Evolutionary conservation across 495 filamentous ascomycete genomes (phyloP).

Genomic region (Symbiotaphrina buchneri): DNA sequence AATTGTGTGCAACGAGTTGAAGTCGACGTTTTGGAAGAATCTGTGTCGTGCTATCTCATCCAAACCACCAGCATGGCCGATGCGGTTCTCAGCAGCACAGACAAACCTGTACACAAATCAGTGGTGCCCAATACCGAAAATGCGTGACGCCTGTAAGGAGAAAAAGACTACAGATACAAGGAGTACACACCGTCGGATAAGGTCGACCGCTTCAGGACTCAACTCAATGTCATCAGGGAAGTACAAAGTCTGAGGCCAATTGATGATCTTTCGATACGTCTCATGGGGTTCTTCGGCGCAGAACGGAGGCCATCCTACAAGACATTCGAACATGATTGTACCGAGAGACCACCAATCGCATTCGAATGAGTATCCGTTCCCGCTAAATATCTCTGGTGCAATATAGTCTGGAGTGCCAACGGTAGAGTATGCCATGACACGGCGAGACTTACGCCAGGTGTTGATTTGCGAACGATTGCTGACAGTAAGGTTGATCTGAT

Average conservation of each 20-base stretch:
- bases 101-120: slow-evolving; percentile 69
- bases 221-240: slow-evolving; percentile 90
- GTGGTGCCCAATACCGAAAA: no score
- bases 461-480: slow-evolving; percentile 94
- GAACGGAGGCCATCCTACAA: slow-evolving; percentile 98
- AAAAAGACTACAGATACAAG: no score
- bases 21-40: slow-evolving; percentile 92
- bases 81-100: slow-evolving; percentile 73
- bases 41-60: slow-evolving; percentile 80
- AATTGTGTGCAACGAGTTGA: slow-evolving; percentile 75
- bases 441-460: slow-evolving; percentile 89
- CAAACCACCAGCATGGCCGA: slow-evolving; percentile 59
- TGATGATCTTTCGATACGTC: slow-evolving; percentile 97
- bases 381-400: slow-evolving; percentile 92
- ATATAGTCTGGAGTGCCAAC: slow-evolving; percentile 98
- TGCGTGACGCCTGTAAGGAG: no score
- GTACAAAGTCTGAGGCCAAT: slow-evolving; percentile 87
- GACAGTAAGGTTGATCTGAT: slow-evolving; percentile 96
- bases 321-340: slow-evolving; percentile 99
- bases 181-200: slow-evolving; percentile 81
- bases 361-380: slow-evolving; percentile 81
- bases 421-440: slow-evolving; percentile 92
- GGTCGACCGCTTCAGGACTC: slow-evolving; percentile 62
- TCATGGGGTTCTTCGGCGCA: slow-evolving; percentile 94
- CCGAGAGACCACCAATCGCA: slow-evolving; percentile 99